Evolutionary conservation across 1,284 basidiomycete species (phyloP).

Genomic region (Abortiporus biennis): DNA sequence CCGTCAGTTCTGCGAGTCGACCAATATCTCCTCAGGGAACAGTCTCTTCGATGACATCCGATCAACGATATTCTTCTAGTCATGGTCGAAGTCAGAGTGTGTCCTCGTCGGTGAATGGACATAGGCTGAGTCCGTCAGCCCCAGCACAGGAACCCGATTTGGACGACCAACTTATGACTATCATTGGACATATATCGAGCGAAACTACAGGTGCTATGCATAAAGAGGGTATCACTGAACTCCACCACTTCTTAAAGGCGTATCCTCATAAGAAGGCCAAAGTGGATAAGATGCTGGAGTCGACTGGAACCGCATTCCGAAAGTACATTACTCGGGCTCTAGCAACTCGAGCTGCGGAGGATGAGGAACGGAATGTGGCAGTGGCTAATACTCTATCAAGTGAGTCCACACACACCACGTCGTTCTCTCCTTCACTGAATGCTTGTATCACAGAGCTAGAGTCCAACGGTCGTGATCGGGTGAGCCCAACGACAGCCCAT

Average conservation of each 20-base stretch:
- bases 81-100: conserved; percentile 61
- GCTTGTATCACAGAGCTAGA: conserved; percentile 51
- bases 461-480: conserved; percentile 36
- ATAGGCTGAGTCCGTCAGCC: conserved; percentile 37
- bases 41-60: conserved; percentile 46
- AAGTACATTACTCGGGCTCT: conserved; percentile 82
- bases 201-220: conserved; percentile 79
- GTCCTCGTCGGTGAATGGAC: conserved; percentile 46
- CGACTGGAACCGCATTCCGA: conserved; percentile 76
- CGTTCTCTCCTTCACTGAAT: conserved; percentile 3
- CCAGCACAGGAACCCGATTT: conserved; percentile 71
- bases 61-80: conserved; percentile 48
- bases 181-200: conserved; percentile 88
- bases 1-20: conserved; percentile 54
- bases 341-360: conserved; percentile 79
- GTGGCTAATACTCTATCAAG: conserved; percentile 75
- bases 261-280: conserved; percentile 85
- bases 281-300: conserved; percentile 81
- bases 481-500: conserved; percentile 13
- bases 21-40: conserved; percentile 60
- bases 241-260: conserved; percentile 91
- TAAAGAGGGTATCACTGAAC: conserved; percentile 90
- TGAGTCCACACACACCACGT: conserved; percentile 31
- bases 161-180: conserved; percentile 73
- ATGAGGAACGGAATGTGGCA: conserved; percentile 71